Conservation (phyloP, 495 filamentous ascomycete genomes). For the Geopyxis carbonaria region DNA sequence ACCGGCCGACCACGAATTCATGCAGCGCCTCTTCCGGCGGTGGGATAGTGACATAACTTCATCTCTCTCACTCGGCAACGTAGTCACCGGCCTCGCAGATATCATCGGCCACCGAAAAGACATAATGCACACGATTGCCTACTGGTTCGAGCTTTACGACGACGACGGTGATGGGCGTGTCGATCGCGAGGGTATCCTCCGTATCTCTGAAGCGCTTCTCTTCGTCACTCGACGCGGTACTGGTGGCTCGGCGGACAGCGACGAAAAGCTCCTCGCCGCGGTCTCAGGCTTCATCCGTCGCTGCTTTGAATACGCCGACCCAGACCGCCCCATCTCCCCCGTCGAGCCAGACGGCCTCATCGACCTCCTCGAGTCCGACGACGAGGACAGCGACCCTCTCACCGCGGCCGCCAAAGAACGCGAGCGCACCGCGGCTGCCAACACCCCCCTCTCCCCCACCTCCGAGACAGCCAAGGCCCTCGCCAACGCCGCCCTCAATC, state of each 20-base stretch:
- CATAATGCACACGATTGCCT: constrained; percentile 92
- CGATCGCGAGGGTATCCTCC: constrained; percentile 88
- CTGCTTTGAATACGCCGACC: constrained; percentile 97
- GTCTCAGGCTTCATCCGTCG: constrained; percentile 88
- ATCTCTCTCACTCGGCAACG: constrained; percentile 70
- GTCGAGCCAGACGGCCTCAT: constrained; percentile 32
- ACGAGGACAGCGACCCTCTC: constrained; percentile 16
- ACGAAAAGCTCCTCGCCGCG: constrained; percentile 74
- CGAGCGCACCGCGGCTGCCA: constrained; percentile 79
- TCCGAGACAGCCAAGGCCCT: constrained; percentile 7
- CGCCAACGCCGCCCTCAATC: constrained; percentile 82
- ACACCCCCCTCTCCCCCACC: constrained; percentile 13
- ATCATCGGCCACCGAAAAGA: constrained; percentile 73
- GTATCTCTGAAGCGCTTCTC: constrained; percentile 83
- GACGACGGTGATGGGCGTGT: constrained; percentile 81
- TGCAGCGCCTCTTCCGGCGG: constrained; percentile 68
- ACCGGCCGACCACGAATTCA: constrained; percentile 89
- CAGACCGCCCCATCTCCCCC: constrained; percentile 43
- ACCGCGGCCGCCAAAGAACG: constrained; percentile 8
- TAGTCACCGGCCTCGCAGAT: constrained; percentile 73
- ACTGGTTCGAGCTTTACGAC: constrained; percentile 95
- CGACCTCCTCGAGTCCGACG: constrained; percentile 39
- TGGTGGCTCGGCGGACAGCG: constrained; percentile 35
- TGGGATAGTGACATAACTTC: constrained; percentile 68
- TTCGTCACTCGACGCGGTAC: constrained; percentile 81